These are phyloP conservation scores for Penicillium sp. DNA, from an alignment of 2,329 filamentous ascomycete genomes.

Conservation along the genomic window DNA sequence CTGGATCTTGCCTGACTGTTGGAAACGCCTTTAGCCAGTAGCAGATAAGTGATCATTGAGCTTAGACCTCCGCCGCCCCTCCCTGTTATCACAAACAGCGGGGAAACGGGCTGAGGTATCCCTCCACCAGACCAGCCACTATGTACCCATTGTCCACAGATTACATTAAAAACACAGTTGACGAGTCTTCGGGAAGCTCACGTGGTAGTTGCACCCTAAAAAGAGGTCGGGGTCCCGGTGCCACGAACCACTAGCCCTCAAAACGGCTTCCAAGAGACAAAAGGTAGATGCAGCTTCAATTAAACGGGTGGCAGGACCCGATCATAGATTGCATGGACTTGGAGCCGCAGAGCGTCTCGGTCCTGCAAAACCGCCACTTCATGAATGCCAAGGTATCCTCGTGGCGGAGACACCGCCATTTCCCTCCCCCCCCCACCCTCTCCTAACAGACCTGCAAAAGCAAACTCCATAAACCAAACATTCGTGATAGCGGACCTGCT, in stretches of 20 bases:
- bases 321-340: conserved; percentile 11
- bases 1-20: conserved; percentile 9
- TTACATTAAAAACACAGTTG: conserved; percentile 2
- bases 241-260: neutral
- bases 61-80: conserved; percentile 24
- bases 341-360: conserved; percentile 24
- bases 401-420: conserved; percentile 31
- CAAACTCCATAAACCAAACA: conserved; percentile 3
- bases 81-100: conserved; percentile 25
- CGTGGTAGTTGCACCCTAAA: neutral
- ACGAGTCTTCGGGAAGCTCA: neutral
- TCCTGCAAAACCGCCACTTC: conserved; percentile 24
- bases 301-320: conserved; percentile 5
- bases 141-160: conserved; percentile 10
- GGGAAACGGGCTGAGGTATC: conserved; percentile 18
- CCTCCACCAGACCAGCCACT: conserved; percentile 11
- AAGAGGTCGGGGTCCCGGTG: neutral
- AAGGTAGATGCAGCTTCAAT: neutral
- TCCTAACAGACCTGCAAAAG: neutral
- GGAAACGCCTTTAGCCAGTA: conserved; percentile 18
- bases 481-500: conserved; percentile 8
- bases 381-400: conserved; percentile 24
- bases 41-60: conserved; percentile 11
- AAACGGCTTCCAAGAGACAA: neutral
- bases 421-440: conserved; percentile 15